These are phyloP conservation scores for Corymbia maculata DNA, from an alignment of 345 rosid genomes.

Conservation along the genomic window DNA sequence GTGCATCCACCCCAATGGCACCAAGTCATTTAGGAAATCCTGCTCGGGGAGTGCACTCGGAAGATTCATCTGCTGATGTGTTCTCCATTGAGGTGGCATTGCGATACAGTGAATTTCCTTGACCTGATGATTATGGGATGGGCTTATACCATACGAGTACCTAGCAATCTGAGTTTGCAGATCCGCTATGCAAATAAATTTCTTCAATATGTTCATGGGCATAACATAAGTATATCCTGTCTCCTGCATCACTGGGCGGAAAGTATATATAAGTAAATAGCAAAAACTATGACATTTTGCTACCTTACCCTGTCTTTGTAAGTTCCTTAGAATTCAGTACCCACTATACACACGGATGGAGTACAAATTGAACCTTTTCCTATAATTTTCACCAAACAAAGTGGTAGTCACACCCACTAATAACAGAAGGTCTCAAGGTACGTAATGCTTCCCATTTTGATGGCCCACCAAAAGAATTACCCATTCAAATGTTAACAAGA, in stretches of 20 bases:
- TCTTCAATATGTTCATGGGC: slow-evolving; percentile 96
- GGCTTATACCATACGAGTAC: slow-evolving; percentile 88
- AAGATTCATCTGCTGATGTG: slow-evolving; percentile 73
- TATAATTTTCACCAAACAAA: not conserved
- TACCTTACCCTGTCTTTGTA: not conserved
- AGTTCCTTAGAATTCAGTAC: not conserved
- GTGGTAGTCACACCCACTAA: not conserved
- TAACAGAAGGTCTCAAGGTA: not conserved
- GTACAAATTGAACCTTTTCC: not conserved
- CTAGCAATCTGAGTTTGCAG: slow-evolving; percentile 89
- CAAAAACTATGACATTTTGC: not conserved
- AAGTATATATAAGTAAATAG: not conserved
- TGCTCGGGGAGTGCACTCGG: slow-evolving; percentile 94
- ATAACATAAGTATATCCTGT: slow-evolving; percentile 92
- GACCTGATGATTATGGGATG: slow-evolving; percentile 92
- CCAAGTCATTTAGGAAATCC: slow-evolving; percentile 80
- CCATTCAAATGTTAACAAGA: not conserved
- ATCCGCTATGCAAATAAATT: slow-evolving; percentile 95
- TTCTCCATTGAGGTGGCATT: slow-evolving; percentile 91
- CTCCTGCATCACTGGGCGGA: slow-evolving; percentile 37
- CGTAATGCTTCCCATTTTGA: not conserved
- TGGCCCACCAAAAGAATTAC: not conserved
- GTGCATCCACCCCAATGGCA: slow-evolving; percentile 99
- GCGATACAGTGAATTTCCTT: slow-evolving; percentile 93
- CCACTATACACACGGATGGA: not conserved